A percentile compares a stretch with the other conserved stretches of the same genome.
Conservation (phyloP, 306 rosid genomes). For the Macrotyloma uniflorum region DNA sequence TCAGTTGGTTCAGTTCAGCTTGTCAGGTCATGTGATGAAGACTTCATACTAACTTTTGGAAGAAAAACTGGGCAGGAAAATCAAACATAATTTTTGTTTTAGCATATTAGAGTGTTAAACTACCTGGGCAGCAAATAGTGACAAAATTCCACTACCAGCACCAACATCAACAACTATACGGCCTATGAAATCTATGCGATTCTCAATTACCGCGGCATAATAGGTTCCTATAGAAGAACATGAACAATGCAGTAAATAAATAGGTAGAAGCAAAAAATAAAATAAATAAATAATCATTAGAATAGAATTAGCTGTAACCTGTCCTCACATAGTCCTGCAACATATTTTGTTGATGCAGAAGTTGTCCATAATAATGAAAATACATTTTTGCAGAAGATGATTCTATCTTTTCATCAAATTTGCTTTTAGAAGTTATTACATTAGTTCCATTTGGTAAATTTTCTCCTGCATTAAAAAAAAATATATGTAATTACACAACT, state of each 20-base stretch:
- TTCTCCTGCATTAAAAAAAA: constrained; percentile 45
- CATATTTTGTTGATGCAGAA: constrained; percentile 90
- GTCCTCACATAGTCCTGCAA: constrained; percentile 93
- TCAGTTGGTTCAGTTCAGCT: background rate
- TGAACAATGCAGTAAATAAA: constrained; percentile 30
- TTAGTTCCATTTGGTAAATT: constrained; percentile 57
- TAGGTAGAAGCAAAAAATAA: background rate
- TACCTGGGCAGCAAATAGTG: constrained; percentile 94
- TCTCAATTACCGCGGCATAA: constrained; percentile 75
- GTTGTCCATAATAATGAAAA: constrained; percentile 88
- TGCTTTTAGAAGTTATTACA: constrained; percentile 53
- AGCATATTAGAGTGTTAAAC: background rate
- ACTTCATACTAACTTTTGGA: background rate
- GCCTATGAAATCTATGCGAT: constrained; percentile 70
- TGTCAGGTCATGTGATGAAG: background rate
- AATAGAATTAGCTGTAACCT: constrained; percentile 49
- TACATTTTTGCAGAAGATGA: constrained; percentile 83
- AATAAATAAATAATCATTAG: background rate
- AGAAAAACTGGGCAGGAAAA: background rate
- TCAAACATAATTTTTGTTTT: constrained; percentile 3
- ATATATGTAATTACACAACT: constrained; percentile 11
- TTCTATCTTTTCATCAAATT: constrained; percentile 83
- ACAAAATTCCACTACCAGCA: constrained; percentile 91
- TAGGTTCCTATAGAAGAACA: constrained; percentile 63
- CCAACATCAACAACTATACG: constrained; percentile 91